Conservation (phyloP, 371 early-diverging fungal species). For the Entomophthora muscae region DNA sequence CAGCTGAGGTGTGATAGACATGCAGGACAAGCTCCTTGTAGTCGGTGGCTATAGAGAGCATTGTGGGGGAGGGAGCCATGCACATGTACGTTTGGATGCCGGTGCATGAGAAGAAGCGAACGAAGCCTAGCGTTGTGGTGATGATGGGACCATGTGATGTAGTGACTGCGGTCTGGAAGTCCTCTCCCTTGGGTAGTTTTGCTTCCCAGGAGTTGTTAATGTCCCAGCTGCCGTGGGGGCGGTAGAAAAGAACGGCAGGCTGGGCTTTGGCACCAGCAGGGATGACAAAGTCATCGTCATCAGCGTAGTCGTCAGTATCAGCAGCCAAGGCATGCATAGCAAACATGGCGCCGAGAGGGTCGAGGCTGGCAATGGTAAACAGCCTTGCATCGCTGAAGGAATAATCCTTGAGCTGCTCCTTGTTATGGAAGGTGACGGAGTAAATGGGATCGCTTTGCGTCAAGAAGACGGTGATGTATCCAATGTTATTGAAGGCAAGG, state of each 20-base stretch:
- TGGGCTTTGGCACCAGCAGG: background rate
- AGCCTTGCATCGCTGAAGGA: background rate
- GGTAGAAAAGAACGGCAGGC: background rate
- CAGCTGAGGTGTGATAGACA: background rate
- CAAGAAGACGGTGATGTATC: background rate
- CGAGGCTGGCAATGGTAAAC: background rate
- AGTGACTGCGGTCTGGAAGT: background rate
- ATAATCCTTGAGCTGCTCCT: background rate
- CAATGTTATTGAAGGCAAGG: conserved; percentile 3
- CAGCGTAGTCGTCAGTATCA: background rate
- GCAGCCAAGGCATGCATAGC: background rate
- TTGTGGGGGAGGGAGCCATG: background rate
- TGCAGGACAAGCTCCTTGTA: background rate
- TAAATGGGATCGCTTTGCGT: background rate
- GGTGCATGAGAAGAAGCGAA: background rate
- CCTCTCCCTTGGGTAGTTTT: background rate
- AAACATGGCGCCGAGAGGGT: background rate
- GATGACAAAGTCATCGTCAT: background rate
- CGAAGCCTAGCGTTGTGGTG: background rate
- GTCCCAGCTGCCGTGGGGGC: conserved; percentile 1
- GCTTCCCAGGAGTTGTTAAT: background rate
- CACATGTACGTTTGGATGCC: background rate
- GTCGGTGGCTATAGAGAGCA: background rate
- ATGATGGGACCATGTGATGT: background rate
- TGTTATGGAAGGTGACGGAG: background rate